Conservation (phyloP, 164 flowering plant genomes). For the Liquidambar formosana region DNA sequence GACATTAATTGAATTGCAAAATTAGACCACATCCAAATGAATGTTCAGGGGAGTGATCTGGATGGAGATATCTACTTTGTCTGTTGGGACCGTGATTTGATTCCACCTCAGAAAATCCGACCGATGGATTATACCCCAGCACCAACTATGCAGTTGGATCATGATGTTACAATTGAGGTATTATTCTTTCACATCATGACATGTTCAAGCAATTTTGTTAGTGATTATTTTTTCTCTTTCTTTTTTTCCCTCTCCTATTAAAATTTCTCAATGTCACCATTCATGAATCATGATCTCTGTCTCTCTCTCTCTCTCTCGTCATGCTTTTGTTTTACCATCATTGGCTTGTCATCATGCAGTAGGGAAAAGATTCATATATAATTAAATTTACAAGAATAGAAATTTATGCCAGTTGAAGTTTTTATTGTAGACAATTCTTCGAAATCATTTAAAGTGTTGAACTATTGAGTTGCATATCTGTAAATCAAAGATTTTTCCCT, state of each 20-base stretch:
- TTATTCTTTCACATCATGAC: neutral
- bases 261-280: too few species aligned
- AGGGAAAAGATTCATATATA: too few species aligned
- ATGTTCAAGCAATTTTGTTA: neutral
- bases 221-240: neutral
- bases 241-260: too few species aligned
- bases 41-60: slow-evolving; percentile 96
- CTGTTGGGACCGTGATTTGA: slow-evolving; percentile 72
- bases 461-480: too few species aligned
- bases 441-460: too few species aligned
- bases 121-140: slow-evolving; percentile 85
- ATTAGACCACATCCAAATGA: slow-evolving; percentile 92
- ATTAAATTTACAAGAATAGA: too few species aligned
- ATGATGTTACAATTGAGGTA: slow-evolving; percentile 60
- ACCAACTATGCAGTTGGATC: slow-evolving; percentile 44
- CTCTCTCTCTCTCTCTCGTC: neutral
- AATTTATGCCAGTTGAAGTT: too few species aligned
- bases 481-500: neutral
- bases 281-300: too few species aligned
- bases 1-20: neutral
- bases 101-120: slow-evolving; percentile 54
- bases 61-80: slow-evolving; percentile 91
- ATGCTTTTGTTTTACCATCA: too few species aligned
- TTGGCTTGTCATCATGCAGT: too few species aligned
- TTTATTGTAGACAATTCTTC: too few species aligned